Conservation (phyloP, 192 early-diverging fungal species). For the Fimicolochytrium jonesii region DNA sequence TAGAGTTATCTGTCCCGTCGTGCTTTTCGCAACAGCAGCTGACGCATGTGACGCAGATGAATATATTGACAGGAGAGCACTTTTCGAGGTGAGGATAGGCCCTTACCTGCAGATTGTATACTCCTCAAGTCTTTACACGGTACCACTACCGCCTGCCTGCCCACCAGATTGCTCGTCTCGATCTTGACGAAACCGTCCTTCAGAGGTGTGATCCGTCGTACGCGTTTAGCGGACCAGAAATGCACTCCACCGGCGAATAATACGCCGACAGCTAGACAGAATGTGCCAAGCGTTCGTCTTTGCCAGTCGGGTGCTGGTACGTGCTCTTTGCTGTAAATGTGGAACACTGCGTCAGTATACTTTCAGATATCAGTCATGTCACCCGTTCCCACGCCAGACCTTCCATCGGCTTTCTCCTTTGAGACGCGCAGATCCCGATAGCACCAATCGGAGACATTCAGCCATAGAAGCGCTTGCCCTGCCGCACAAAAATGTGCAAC, state of each 20-base stretch:
- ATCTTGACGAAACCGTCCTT: constrained; percentile 12
- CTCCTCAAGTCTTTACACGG: neutral
- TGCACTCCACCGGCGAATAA: constrained; percentile 16
- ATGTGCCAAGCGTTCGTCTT: neutral
- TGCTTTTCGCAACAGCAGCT: neutral
- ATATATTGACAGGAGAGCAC: neutral
- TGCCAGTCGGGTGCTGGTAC: constrained; percentile 7
- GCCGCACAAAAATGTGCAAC: constrained; percentile 25
- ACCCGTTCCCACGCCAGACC: neutral
- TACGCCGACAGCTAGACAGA: constrained; percentile 5
- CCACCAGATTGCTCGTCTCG: constrained; percentile 15
- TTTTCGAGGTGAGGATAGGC: neutral
- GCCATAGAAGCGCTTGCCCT: constrained; percentile 16
- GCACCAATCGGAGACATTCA: constrained; percentile 15
- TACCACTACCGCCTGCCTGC: constrained; percentile 3
- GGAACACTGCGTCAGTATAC: neutral
- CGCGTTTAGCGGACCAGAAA: constrained; percentile 1
- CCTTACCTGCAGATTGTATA: neutral
- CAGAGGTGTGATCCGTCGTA: constrained; percentile 2
- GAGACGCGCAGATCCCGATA: constrained; percentile 5
- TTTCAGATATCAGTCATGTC: neutral
- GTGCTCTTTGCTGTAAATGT: constrained; percentile 9
- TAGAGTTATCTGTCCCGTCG: constrained; percentile 5
- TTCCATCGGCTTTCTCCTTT: neutral
- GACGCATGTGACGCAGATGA: neutral